Conservation (phyloP, 495 filamentous ascomycete species). For the Saxophila tyrrhenica region DNA sequence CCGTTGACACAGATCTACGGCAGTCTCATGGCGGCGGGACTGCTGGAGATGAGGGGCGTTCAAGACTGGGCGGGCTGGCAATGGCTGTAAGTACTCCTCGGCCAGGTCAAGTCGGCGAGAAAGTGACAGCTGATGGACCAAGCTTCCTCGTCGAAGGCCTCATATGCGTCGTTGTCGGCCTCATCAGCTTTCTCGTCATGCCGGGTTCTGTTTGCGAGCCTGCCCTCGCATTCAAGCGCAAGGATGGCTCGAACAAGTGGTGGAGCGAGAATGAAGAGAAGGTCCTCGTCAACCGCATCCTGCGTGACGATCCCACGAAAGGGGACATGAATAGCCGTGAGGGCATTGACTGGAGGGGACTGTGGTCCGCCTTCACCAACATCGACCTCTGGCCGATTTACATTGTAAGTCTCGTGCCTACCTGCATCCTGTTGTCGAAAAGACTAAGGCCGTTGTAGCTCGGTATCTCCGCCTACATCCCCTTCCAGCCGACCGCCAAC, state of each 20-base stretch:
- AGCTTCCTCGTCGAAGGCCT: slow-evolving; percentile 47
- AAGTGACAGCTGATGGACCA: no score
- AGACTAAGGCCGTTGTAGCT: not conserved
- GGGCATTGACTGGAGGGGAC: slow-evolving; percentile 33
- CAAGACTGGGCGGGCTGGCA: slow-evolving; percentile 39
- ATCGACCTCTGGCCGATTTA: slow-evolving; percentile 53
- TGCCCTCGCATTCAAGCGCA: slow-evolving; percentile 42
- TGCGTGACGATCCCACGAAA: slow-evolving; percentile 54
- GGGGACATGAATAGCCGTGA: slow-evolving; percentile 54
- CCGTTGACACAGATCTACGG: slow-evolving; percentile 36
- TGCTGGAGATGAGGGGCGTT: slow-evolving; percentile 41
- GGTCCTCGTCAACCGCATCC: slow-evolving; percentile 51
- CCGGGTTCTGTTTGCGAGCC: slow-evolving; percentile 42
- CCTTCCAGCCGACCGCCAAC: slow-evolving; percentile 31
- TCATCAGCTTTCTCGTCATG: slow-evolving; percentile 43
- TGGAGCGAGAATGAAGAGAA: slow-evolving; percentile 47
- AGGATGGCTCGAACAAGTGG: slow-evolving; percentile 50
- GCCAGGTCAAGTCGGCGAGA: no score
- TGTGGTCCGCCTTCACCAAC: slow-evolving; percentile 41
- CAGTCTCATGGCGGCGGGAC: slow-evolving; percentile 37
- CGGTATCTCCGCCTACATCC: slow-evolving; percentile 39
- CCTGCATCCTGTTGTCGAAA: not conserved
- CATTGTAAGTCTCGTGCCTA: no score
- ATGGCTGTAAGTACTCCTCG: no score
- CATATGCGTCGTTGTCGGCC: slow-evolving; percentile 41